Base-by-base conservation (phyloP, 441 rosid genomes). In the Croton setiger region DNA sequence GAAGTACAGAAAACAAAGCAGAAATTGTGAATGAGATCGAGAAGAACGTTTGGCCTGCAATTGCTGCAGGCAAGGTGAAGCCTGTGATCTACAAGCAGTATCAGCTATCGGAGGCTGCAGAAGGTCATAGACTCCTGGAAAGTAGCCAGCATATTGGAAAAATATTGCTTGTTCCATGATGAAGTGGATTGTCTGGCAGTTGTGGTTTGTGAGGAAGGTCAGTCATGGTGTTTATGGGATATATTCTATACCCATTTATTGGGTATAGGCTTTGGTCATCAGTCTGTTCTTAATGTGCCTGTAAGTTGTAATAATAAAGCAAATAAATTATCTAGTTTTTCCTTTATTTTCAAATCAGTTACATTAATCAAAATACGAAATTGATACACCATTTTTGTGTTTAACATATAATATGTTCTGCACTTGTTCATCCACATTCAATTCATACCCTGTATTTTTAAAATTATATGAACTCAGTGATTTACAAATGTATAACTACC, bases 1-100 rank as follows among this genome's bases (percentile, higher is more conserved):
- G 97, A 81, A 85, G 78, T 74, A 1, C 12, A 18, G 94, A 87
- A 68, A 88, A 84, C 78, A 93, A 93, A 81, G 89, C 86, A 10
- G 76, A 58, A 18, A 84, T 91, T 72, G 86, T 89, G 18, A 75
- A 66, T 5, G 97, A 89, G 83, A 96, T 89, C 33, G 87, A 88
- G 84, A 88, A 87, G 82, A 75, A 74, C 75, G 95, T 87, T 2
- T 93, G 95, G 97, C 94, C 97, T 63, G 92, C 87, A 14, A 82
- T 93, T 20, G 78, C 58, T 49, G 77, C 79, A 0, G 87, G 96
- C 31, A 85, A 88, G 74, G 88, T 89, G 75, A 93, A 89, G 80
- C 93, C 96, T 0, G 82, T 88, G 69, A 78, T 89, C 59, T 59
- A 83, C 79, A 82, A 82, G 78, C 70, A 63, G 13, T 72, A 88